These are phyloP conservation scores for Macadamia integrifolia DNA, from an alignment of 164 flowering plant genomes.

Conservation along the genomic window DNA sequence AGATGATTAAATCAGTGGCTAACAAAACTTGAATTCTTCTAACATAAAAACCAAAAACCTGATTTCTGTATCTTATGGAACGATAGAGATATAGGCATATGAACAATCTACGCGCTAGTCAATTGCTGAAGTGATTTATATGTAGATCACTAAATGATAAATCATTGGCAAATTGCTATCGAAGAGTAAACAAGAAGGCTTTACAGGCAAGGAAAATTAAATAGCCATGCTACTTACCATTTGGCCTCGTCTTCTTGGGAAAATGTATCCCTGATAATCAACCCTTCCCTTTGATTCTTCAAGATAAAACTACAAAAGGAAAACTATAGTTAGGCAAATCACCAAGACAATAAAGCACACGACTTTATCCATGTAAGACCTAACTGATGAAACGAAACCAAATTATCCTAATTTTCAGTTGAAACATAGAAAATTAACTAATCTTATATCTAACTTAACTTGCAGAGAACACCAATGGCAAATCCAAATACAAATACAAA, in stretches of 20 bases:
- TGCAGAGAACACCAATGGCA: too few relatives aligned
- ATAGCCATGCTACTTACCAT: conserved; percentile 46
- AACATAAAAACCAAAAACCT: too few relatives aligned
- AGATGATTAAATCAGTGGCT: too few relatives aligned
- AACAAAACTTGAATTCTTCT: too few relatives aligned
- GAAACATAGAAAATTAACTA: background rate
- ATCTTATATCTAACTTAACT: background rate
- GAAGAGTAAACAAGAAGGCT: background rate
- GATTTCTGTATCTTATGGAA: background rate
- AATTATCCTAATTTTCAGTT: background rate
- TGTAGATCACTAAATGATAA: background rate
- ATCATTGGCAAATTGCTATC: background rate
- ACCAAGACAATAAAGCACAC: too few relatives aligned
- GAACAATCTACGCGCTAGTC: background rate
- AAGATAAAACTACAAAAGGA: conserved; percentile 63
- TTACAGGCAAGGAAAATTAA: too few relatives aligned
- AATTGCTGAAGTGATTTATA: background rate
- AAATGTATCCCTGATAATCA: conserved; percentile 91
- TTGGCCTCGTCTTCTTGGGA: conserved; percentile 76
- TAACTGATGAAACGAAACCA: too few relatives aligned
- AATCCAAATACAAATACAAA: too few relatives aligned
- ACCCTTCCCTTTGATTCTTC: conserved; percentile 93
- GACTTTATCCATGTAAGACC: too few relatives aligned
- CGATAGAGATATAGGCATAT: background rate
- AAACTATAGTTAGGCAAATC: background rate